phyloP scores from a whole-genome alignment of 2,329 filamentous ascomycete genomes.

The Raffaelea ambrosiae region DNA sequence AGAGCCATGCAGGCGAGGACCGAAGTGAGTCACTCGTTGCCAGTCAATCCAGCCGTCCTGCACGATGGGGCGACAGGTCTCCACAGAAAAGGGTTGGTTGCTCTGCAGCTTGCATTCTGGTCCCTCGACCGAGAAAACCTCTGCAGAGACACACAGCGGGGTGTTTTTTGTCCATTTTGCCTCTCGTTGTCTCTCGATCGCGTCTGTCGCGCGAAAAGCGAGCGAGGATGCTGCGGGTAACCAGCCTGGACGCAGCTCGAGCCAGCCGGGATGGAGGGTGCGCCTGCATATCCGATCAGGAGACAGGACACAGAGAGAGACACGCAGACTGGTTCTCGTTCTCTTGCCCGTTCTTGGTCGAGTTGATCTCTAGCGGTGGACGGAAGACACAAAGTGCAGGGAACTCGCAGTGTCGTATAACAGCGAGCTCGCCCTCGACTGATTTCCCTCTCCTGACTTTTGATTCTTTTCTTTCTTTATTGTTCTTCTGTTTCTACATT shows the following conservation, averaged over 20 bases:
- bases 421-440: constrained; percentile 7
- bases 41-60: constrained; percentile 18
- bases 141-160: constrained; percentile 4
- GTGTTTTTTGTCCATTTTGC: background rate
- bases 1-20: background rate
- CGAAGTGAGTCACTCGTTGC: constrained; percentile 22
- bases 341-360: background rate
- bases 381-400: background rate
- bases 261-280: background rate
- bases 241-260: background rate
- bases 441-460: background rate
- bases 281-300: background rate
- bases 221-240: constrained; percentile 4
- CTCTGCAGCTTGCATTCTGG: constrained; percentile 6
- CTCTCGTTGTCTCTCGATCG: constrained; percentile 4
- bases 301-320: background rate
- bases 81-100: background rate
- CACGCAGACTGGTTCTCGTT: background rate
- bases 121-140: too few species aligned
- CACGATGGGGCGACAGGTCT: constrained; percentile 15
- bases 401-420: constrained; percentile 11
- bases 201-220: constrained; percentile 6
- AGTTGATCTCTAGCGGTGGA: background rate
- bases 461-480: background rate
- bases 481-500: background rate